These are phyloP conservation scores for Saccharomycopsis lassenensis DNA, from an alignment of 805 yeast species.

Conservation along the genomic window DNA sequence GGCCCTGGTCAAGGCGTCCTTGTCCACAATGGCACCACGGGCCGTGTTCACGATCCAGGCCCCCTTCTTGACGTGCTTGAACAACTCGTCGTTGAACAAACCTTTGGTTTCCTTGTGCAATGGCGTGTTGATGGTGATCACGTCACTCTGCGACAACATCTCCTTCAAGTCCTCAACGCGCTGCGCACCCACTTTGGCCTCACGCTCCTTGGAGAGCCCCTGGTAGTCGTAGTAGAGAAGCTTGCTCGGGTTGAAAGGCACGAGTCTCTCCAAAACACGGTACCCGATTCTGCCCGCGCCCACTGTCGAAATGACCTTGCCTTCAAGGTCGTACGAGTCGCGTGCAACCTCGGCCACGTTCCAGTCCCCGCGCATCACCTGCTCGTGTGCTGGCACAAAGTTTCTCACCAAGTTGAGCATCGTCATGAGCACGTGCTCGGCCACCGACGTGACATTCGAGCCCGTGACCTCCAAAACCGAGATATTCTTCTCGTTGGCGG, in stretches of 20 bases:
- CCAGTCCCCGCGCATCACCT: slow-evolving; percentile 53
- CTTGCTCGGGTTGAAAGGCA: slow-evolving; percentile 66
- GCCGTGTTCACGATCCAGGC: slow-evolving; percentile 71
- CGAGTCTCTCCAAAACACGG: slow-evolving; percentile 59
- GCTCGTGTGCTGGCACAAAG: slow-evolving; percentile 71
- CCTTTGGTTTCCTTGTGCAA: slow-evolving; percentile 62
- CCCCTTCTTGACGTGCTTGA: slow-evolving; percentile 63
- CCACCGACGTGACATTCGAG: slow-evolving; percentile 69
- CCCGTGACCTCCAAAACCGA: slow-evolving; percentile 76
- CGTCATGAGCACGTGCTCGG: slow-evolving; percentile 71
- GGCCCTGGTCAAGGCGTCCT: slow-evolving; percentile 68
- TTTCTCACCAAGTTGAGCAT: slow-evolving; percentile 62
- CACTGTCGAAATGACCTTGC: slow-evolving; percentile 66
- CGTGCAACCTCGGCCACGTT: slow-evolving; percentile 69
- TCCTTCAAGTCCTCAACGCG: slow-evolving; percentile 53
- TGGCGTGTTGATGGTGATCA: slow-evolving; percentile 71
- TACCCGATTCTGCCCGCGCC: slow-evolving; percentile 79
- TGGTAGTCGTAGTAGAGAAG: slow-evolving; percentile 69
- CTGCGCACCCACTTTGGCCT: slow-evolving; percentile 45
- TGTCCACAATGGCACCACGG: slow-evolving; percentile 69
- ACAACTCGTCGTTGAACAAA: slow-evolving; percentile 51
- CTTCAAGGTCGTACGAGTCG: slow-evolving; percentile 65
- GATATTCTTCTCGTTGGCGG: slow-evolving; percentile 51
- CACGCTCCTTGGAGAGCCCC: slow-evolving; percentile 48
- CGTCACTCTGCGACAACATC: slow-evolving; percentile 54